A percentile compares a stretch with the other conserved stretches of the same genome.
Evolutionary conservation across 2,329 filamentous ascomycete genomes (phyloP).

Genomic region (Alternaria metachromatica): DNA sequence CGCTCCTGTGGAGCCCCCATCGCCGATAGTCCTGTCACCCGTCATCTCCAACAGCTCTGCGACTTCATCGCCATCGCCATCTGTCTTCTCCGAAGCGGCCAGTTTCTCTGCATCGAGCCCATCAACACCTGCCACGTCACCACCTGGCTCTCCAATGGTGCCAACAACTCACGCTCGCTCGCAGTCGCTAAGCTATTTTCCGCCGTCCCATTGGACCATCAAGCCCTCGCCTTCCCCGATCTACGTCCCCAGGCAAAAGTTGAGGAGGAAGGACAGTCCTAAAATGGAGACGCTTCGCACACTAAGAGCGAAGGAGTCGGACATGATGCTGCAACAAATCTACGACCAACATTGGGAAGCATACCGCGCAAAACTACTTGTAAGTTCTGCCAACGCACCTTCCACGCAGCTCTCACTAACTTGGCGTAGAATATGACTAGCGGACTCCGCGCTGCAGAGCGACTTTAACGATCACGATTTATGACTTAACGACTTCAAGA

Average conservation of each 20-base stretch:
- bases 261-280: constrained; percentile 32
- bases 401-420: not conserved
- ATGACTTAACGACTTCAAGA: constrained; percentile 9
- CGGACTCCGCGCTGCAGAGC: constrained; percentile 1
- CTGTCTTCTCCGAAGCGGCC: constrained; percentile 20
- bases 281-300: constrained; percentile 39
- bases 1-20: constrained; percentile 9
- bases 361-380: constrained; percentile 1
- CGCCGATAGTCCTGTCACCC: constrained; percentile 17
- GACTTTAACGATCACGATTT: constrained; percentile 10
- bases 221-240: constrained; percentile 16
- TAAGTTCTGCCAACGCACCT: not conserved
- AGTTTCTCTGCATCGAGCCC: constrained; percentile 19
- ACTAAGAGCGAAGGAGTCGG: constrained; percentile 43
- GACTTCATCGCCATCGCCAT: constrained; percentile 20
- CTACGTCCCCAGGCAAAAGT: constrained; percentile 12
- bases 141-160: constrained; percentile 19
- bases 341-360: constrained; percentile 31
- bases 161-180: constrained; percentile 14
- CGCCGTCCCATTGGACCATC: constrained; percentile 16
- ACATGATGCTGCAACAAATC: constrained; percentile 40
- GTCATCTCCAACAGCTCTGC: constrained; percentile 13
- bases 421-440: constrained; percentile 2
- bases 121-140: constrained; percentile 25
- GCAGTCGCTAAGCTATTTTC: constrained; percentile 13